Conservation (phyloP, 148 eudicot genomes). For the Mesembryanthemum crystallinum region DNA sequence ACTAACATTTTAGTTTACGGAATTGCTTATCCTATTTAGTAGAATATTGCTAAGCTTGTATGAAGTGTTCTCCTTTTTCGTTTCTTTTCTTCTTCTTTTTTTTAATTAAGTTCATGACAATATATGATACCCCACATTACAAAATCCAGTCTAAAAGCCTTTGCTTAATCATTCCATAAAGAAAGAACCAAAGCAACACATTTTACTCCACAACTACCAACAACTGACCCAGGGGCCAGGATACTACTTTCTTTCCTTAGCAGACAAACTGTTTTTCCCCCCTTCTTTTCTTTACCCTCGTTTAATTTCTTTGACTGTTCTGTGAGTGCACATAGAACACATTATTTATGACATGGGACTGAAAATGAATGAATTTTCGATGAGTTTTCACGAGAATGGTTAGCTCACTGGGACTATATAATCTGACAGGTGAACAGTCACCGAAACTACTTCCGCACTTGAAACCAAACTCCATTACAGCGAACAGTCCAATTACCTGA, state of each 20-base stretch:
- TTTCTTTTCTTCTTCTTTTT: too few species aligned
- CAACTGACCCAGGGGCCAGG: not conserved
- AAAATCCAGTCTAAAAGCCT: not conserved
- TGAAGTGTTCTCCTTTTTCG: too few species aligned
- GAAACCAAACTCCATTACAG: not conserved
- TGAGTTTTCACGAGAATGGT: constrained; percentile 5
- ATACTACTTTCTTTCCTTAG: not conserved
- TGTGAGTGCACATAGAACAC: not conserved
- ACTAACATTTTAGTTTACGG: too few species aligned
- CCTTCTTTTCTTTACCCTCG: not conserved
- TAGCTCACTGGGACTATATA: not conserved
- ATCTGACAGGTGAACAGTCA: not conserved
- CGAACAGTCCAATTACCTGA: not conserved
- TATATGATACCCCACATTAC: not conserved
- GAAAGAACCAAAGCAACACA: not conserved
- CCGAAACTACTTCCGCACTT: not conserved
- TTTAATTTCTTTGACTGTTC: not conserved
- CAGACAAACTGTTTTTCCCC: not conserved
- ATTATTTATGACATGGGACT: not conserved
- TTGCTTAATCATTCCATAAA: not conserved
- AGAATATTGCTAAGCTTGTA: too few species aligned
- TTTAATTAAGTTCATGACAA: too few species aligned
- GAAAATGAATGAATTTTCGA: not conserved
- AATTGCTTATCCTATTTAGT: too few species aligned
- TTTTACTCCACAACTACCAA: constrained; percentile 2